Conservation (phyloP, 2,329 filamentous ascomycete species). For the Ascocoryne sarcoides region DNA sequence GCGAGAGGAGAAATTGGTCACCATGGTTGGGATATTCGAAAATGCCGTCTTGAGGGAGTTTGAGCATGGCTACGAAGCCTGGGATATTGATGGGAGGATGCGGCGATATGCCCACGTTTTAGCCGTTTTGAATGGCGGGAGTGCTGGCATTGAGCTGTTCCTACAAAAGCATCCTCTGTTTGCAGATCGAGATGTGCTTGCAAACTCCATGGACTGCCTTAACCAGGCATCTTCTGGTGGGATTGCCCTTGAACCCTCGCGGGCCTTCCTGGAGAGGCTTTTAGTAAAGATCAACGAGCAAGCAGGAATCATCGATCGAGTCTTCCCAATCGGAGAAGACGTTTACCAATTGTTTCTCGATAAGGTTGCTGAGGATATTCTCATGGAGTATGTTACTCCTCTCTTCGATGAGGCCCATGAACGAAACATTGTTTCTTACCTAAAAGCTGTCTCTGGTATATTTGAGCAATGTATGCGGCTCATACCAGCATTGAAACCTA, state of each 20-base stretch:
- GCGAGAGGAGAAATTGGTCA: conserved; percentile 62
- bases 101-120: conserved; percentile 81
- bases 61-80: conserved; percentile 80
- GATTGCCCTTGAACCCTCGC: conserved; percentile 71
- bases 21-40: conserved; percentile 78
- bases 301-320: conserved; percentile 65
- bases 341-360: conserved; percentile 75
- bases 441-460: conserved; percentile 77
- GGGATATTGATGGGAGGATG: conserved; percentile 86
- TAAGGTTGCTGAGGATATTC: conserved; percentile 70
- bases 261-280: conserved; percentile 69
- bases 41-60: conserved; percentile 87
- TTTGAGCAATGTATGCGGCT: conserved; percentile 82
- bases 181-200: conserved; percentile 59
- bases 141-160: conserved; percentile 72
- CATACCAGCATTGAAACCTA: conserved; percentile 59
- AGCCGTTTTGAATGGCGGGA: conserved; percentile 70
- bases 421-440: conserved; percentile 63
- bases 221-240: conserved; percentile 56
- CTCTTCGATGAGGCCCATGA: conserved; percentile 83
- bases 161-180: conserved; percentile 84
- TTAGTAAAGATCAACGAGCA: conserved; percentile 75
- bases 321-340: conserved; percentile 63
- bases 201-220: conserved; percentile 74
- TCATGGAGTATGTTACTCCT: conserved; percentile 77